Evolutionary conservation across 371 early-diverging fungal genomes (phyloP), one percentile per base, ranked within the genome.

Genomic region (Umbelopsis sp.): DNA sequence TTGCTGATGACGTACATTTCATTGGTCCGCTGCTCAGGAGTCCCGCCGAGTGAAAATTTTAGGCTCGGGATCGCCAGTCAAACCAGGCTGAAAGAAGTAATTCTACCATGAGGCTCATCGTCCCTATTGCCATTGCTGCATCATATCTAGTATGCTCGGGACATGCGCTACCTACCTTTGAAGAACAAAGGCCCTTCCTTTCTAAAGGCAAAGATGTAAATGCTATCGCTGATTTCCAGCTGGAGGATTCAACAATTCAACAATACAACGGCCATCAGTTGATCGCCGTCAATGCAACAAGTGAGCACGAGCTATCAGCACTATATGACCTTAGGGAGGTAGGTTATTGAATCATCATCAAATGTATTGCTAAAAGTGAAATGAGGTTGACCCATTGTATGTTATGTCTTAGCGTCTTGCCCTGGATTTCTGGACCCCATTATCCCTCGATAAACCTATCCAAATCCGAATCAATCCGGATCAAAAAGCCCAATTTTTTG

Each of bases 401-500:
- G 4, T 48, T 10, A 32, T 11, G 16, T 37, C 14, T 4, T 57
- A 57, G 57, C 29, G 11, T 5, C 29, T 35, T 29, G 57, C 57
- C 57, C 57, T 57, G 57, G 57, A 57, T 57, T 57, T 57, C 35
- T 57, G 57, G 57, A 57, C 57, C 12, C 57, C 57, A 57, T 18
- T 57, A 14, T 57, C 57, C 0, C 35, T 57, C 3, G 57, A 57
- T 11, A 57, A 57, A 1, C 57, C 57, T 35, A 35, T 57, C 35
- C 29, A 57, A 35, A n/a, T 57, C 35, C 29, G 57, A 35, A 12
- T 57, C 4, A 29, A 24, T 18, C 57, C 57, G 10, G 57, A 57
- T 16, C 57, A 57, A n/a, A 29, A 35, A 35, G 18, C 16, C 12
- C 25, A 57, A 2, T 57, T 57, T 35, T 35, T 57, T 29, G 57